Evolutionary conservation across 164 flowering plant species (phyloP).

Genomic region (Litsea cubeba): DNA sequence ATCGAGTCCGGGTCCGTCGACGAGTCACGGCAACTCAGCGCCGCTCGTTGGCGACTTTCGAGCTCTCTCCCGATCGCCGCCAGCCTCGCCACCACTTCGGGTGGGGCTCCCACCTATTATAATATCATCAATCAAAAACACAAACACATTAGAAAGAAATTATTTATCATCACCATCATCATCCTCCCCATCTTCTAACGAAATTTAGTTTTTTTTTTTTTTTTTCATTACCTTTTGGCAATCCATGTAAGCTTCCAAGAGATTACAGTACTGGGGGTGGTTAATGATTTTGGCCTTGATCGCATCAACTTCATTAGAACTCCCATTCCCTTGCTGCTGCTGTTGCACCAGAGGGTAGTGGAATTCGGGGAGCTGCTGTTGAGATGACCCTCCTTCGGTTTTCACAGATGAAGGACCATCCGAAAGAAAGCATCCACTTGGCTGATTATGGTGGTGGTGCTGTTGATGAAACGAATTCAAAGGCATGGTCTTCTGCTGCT

Average conservation of each 20-base stretch:
- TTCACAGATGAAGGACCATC: conserved; percentile 34
- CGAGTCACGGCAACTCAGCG: conserved; percentile 19
- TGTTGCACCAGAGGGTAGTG: conserved; percentile 25
- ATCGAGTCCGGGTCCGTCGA: conserved; percentile 89
- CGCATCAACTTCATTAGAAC: conserved; percentile 19
- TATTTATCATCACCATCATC: background rate
- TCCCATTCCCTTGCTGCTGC: conserved; percentile 12
- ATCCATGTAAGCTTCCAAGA: conserved; percentile 71
- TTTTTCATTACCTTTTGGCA: conserved; percentile 72
- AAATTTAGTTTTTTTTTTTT: too few species aligned
- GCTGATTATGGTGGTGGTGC: background rate
- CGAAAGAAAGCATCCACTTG: conserved; percentile 25
- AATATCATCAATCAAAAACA: background rate
- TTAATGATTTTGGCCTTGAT: conserved; percentile 89
- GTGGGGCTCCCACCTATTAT: conserved; percentile 87
- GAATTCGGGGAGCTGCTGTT: conserved; percentile 20
- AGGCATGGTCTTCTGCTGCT: conserved; percentile 16
- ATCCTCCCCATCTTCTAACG: background rate
- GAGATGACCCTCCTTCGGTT: conserved; percentile 40
- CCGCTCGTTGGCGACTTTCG: background rate
- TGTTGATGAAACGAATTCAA: conserved; percentile 36
- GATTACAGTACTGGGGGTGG: conserved; percentile 94
- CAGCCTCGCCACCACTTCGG: conserved; percentile 73
- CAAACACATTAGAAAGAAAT: background rate
- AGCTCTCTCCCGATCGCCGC: conserved; percentile 26